phyloP scores from a whole-genome alignment of 495 filamentous ascomycete genomes.

The Wilcoxina mikolae region DNA sequence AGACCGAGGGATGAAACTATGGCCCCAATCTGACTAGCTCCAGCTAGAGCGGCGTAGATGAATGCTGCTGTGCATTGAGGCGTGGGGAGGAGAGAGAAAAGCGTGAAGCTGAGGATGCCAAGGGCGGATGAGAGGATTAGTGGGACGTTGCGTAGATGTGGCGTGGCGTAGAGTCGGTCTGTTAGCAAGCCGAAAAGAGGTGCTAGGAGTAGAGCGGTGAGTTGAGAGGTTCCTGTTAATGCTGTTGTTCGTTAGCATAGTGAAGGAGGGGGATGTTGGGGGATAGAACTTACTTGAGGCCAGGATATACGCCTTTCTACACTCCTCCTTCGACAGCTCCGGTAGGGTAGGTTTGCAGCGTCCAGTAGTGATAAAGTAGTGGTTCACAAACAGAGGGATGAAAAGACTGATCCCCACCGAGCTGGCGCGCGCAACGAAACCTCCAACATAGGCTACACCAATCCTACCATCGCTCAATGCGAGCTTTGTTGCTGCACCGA shows the following conservation, averaged over 20 bases:
- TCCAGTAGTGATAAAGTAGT: slow-evolving; percentile 69
- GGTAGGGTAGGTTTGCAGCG: slow-evolving; percentile 51
- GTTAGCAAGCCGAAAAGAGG: slow-evolving; percentile 74
- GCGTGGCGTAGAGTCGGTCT: slow-evolving; percentile 37
- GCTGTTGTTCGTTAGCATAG: slow-evolving; percentile 35
- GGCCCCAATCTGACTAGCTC: slow-evolving; percentile 82
- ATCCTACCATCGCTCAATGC: slow-evolving; percentile 63
- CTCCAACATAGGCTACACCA: slow-evolving; percentile 75
- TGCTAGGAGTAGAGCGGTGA: slow-evolving; percentile 68
- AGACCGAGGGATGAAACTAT: slow-evolving; percentile 88
- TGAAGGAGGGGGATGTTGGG: neutral
- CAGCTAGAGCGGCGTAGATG: slow-evolving; percentile 60
- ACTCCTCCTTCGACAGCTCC: slow-evolving; percentile 54
- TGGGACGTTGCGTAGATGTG: slow-evolving; percentile 48
- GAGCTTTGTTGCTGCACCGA: slow-evolving; percentile 53
- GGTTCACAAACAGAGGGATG: slow-evolving; percentile 80
- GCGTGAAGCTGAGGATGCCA: slow-evolving; percentile 60
- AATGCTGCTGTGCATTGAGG: slow-evolving; percentile 59
- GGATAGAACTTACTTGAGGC: slow-evolving; percentile 31
- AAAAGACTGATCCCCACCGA: slow-evolving; percentile 90
- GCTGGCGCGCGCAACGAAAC: slow-evolving; percentile 90
- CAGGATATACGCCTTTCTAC: slow-evolving; percentile 68
- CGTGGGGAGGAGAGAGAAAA: slow-evolving; percentile 52
- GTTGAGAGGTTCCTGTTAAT: slow-evolving; percentile 74
- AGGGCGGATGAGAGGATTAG: slow-evolving; percentile 53